Conservation (phyloP, 495 filamentous ascomycete species). For the Neurospora pannonica region DNA sequence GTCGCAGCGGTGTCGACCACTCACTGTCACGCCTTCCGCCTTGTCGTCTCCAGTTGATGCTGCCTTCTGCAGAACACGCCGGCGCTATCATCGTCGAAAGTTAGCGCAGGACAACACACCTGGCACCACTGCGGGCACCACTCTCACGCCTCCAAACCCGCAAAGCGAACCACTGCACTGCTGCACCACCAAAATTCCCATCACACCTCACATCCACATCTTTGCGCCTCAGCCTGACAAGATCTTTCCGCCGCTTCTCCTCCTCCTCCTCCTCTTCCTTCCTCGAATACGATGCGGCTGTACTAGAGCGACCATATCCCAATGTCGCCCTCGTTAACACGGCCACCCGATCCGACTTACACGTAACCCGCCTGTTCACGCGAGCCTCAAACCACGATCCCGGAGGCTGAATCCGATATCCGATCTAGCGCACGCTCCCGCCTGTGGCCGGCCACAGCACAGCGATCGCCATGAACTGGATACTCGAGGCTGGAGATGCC, state of each 20-base stretch:
- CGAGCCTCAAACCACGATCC: background rate
- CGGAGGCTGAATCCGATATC: background rate
- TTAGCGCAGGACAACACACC: background rate
- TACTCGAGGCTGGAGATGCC: constrained; percentile 7
- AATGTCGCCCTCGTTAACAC: background rate
- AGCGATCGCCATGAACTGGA: constrained; percentile 10
- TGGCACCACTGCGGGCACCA: background rate
- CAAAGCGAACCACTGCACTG: background rate
- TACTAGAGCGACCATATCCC: background rate
- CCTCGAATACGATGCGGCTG: background rate
- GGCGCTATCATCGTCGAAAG: background rate
- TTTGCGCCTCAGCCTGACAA: background rate
- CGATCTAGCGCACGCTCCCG: background rate
- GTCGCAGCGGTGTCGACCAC: background rate
- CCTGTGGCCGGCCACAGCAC: background rate
- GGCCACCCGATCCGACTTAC: background rate
- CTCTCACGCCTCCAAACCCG: background rate
- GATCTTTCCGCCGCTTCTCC: background rate
- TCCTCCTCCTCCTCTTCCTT: background rate
- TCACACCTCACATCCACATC: background rate
- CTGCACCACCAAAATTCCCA: background rate
- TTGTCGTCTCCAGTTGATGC: background rate
- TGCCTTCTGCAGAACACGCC: background rate
- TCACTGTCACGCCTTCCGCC: background rate
- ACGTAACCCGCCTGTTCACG: background rate